phyloP scores from a whole-genome alignment of 768 basidiomycete genomes.

The Pisolithus orientalis region DNA sequence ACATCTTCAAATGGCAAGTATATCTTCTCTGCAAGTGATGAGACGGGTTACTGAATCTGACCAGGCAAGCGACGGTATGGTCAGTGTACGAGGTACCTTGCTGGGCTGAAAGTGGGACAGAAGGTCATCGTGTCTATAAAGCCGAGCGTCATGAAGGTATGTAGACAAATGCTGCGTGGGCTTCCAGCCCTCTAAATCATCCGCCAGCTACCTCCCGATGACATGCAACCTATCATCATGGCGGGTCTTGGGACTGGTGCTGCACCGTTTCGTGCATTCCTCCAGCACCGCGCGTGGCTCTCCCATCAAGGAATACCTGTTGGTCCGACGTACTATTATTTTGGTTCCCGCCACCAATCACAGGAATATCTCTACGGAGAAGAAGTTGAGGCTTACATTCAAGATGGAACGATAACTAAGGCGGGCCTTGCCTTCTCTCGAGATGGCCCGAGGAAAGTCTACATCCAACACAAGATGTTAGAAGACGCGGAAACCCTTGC shows the following conservation, averaged over 20 bases:
- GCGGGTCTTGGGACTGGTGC: slow-evolving; percentile 97
- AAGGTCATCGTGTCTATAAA: slow-evolving; percentile 97
- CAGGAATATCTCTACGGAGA: slow-evolving; percentile 97
- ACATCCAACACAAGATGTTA: slow-evolving; percentile 98
- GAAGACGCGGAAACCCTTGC: slow-evolving; percentile 79
- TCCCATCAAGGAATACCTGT: slow-evolving; percentile 68
- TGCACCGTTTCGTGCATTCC: slow-evolving; percentile 98
- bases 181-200: slow-evolving; percentile 7
- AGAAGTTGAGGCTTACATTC: slow-evolving; percentile 91
- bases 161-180: slow-evolving; percentile 9
- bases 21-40: neutral
- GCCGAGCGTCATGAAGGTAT: slow-evolving; percentile 97
- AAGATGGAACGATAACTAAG: slow-evolving; percentile 77
- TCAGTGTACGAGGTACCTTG: slow-evolving; percentile 95
- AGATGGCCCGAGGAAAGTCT: slow-evolving; percentile 87
- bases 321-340: slow-evolving; percentile 96
- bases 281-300: slow-evolving; percentile 89
- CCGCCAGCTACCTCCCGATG: slow-evolving; percentile 70
- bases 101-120: slow-evolving; percentile 74
- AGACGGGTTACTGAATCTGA: slow-evolving; percentile 4
- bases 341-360: slow-evolving; percentile 92
- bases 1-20: slow-evolving; percentile 69
- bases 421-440: slow-evolving; percentile 96
- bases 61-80: slow-evolving; percentile 76
- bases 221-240: slow-evolving; percentile 93